These are phyloP conservation scores for Gaeumannomyces sp. DNA, from an alignment of 2,329 filamentous ascomycete genomes.

Conservation along the genomic window DNA sequence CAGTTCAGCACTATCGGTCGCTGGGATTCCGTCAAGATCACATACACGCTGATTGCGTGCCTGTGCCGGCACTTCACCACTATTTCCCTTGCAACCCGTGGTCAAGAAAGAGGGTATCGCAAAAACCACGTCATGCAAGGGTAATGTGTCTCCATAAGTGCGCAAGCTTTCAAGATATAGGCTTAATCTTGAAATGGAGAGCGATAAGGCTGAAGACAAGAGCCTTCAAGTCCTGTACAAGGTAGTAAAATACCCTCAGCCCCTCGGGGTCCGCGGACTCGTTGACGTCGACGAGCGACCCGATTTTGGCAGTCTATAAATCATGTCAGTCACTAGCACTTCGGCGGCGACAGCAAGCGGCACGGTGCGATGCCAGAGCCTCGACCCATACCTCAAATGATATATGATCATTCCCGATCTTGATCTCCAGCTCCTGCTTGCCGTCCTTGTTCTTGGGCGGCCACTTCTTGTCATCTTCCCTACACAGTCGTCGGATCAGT, in stretches of 20 bases:
- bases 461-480: constrained; percentile 98
- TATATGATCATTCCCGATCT: constrained; percentile 90
- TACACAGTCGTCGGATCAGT: constrained; percentile 32
- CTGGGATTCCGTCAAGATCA: neutral
- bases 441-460: constrained; percentile 99
- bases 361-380: neutral
- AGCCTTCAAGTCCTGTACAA: constrained; percentile 95
- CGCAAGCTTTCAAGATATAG: constrained; percentile 43
- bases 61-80: neutral
- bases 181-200: constrained; percentile 94
- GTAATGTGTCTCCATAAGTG: neutral
- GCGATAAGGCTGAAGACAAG: constrained; percentile 94
- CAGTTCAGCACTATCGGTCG: neutral
- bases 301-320: constrained; percentile 88
- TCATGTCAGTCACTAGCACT: constrained; percentile 14
- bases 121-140: neutral
- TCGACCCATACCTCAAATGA: constrained; percentile 73
- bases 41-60: neutral
- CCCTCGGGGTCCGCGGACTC: constrained; percentile 95
- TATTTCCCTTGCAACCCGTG: neutral
- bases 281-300: constrained; percentile 91
- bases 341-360: no score
- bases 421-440: constrained; percentile 91
- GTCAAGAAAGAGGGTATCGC: neutral
- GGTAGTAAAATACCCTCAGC: constrained; percentile 94